These are phyloP conservation scores for Populus nigra DNA, from an alignment of 345 rosid genomes.

Conservation along the genomic window DNA sequence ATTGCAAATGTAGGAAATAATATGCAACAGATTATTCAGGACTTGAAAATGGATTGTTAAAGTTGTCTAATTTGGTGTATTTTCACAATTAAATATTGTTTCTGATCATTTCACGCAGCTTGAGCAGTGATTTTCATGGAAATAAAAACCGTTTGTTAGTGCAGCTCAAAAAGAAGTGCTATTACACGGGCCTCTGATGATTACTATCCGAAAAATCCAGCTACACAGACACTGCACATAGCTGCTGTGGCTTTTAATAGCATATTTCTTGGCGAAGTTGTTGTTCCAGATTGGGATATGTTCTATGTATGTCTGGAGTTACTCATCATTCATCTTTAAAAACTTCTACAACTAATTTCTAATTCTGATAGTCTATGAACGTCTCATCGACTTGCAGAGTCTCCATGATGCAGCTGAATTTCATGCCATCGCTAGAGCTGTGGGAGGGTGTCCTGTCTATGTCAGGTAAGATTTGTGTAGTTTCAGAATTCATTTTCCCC, in stretches of 20 bases:
- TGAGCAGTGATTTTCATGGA: no score
- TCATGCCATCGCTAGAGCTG: constrained; percentile 58
- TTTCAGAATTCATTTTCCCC: neutral
- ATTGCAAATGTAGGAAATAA: no score
- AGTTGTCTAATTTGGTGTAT: no score
- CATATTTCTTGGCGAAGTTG: constrained; percentile 56
- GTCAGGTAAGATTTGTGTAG: constrained; percentile 34
- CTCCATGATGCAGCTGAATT: constrained; percentile 58
- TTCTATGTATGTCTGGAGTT: constrained; percentile 39
- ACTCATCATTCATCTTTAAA: no score
- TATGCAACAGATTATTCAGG: no score
- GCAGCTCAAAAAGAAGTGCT: constrained; percentile 49
- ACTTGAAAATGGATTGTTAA: no score
- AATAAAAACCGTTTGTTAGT: neutral
- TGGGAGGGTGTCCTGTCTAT: constrained; percentile 55
- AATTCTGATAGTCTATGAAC: no score
- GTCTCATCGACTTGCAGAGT: constrained; percentile 36
- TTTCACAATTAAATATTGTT: no score
- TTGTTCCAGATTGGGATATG: constrained; percentile 66
- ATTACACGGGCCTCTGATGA: constrained; percentile 53
- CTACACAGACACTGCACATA: constrained; percentile 50
- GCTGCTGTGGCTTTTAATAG: constrained; percentile 58
- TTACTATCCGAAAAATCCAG: constrained; percentile 48
- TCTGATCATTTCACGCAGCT: no score
- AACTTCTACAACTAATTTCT: no score